Evolutionary conservation across 2,329 filamentous ascomycete genomes (phyloP).

Genomic region (Microascus cirrosus): DNA sequence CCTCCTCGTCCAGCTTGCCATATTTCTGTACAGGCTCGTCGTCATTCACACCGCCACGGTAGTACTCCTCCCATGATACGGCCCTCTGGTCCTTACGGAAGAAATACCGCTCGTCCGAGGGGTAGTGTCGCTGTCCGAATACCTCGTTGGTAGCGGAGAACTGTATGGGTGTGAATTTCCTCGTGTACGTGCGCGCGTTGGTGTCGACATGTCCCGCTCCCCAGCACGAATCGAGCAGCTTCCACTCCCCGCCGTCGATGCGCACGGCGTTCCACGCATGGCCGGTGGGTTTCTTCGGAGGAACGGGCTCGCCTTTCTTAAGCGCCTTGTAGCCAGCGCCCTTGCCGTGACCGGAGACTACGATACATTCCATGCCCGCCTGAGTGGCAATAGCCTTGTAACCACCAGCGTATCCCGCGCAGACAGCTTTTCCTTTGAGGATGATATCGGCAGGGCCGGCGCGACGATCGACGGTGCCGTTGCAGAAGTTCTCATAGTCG

Average conservation of each 20-base stretch:
- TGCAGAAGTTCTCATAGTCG: constrained; percentile 71
- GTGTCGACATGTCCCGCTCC: constrained; percentile 63
- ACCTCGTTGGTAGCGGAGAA: constrained; percentile 61
- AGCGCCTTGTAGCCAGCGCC: constrained; percentile 63
- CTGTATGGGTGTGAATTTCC: constrained; percentile 53
- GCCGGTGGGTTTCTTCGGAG: constrained; percentile 47
- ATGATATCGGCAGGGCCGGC: constrained; percentile 65
- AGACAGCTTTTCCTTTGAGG: constrained; percentile 71
- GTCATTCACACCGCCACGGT: constrained; percentile 35
- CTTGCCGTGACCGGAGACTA: constrained; percentile 74
- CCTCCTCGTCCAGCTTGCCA: constrained; percentile 32
- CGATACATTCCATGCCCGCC: constrained; percentile 67
- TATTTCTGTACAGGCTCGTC: constrained; percentile 34
- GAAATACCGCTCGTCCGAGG: constrained; percentile 54
- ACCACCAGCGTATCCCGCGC: constrained; percentile 78
- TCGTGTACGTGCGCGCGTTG: constrained; percentile 45
- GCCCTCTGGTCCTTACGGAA: constrained; percentile 61
- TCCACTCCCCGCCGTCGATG: constrained; percentile 82
- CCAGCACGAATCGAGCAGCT: constrained; percentile 87
- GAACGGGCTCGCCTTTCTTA: constrained; percentile 51
- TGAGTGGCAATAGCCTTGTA: constrained; percentile 69
- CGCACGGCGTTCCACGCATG: constrained; percentile 93
- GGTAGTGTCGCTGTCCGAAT: constrained; percentile 76
- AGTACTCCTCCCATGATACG: constrained; percentile 74
- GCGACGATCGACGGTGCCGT: constrained; percentile 46